phyloP scores from a whole-genome alignment of 352 stramenopile genomes.

The Pythium graminicola region DNA sequence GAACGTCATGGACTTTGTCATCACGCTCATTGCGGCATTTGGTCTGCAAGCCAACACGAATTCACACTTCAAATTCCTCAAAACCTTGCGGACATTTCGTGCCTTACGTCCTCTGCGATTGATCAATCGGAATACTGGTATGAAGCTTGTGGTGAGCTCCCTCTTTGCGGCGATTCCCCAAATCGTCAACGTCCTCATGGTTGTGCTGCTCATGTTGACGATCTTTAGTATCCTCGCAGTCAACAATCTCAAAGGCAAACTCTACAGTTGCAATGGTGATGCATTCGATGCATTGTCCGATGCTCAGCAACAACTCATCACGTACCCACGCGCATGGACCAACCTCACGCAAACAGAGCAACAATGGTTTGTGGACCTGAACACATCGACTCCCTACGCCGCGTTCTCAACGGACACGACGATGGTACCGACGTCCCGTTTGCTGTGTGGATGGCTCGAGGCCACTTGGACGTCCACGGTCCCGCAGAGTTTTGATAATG shows the following conservation, averaged over 20 bases:
- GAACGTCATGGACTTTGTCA: constrained; percentile 83
- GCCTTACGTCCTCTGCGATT: constrained; percentile 71
- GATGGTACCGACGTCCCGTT: constrained; percentile 26
- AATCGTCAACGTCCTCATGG: constrained; percentile 76
- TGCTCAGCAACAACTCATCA: constrained; percentile 33
- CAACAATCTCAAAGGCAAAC: constrained; percentile 87
- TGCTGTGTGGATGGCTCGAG: constrained; percentile 37
- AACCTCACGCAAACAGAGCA: constrained; percentile 36
- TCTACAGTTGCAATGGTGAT: constrained; percentile 51
- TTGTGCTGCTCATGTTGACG: constrained; percentile 76
- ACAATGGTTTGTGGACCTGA: constrained; percentile 30
- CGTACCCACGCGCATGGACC: constrained; percentile 37
- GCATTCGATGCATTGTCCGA: constrained; percentile 37
- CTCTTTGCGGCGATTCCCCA: constrained; percentile 71
- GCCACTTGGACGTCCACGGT: constrained; percentile 42
- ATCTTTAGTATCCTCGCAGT: constrained; percentile 91
- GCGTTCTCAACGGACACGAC: neutral
- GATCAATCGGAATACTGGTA: constrained; percentile 61
- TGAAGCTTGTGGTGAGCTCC: constrained; percentile 86
- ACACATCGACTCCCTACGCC: constrained; percentile 8
- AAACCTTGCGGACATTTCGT: constrained; percentile 52
- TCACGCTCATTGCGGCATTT: constrained; percentile 44
- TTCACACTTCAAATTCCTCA: constrained; percentile 32
- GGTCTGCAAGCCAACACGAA: constrained; percentile 21
- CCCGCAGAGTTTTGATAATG: constrained; percentile 76